These are phyloP conservation scores for Rhizophagus clarus DNA, from an alignment of 192 early-diverging fungal species.

Conservation along the genomic window DNA sequence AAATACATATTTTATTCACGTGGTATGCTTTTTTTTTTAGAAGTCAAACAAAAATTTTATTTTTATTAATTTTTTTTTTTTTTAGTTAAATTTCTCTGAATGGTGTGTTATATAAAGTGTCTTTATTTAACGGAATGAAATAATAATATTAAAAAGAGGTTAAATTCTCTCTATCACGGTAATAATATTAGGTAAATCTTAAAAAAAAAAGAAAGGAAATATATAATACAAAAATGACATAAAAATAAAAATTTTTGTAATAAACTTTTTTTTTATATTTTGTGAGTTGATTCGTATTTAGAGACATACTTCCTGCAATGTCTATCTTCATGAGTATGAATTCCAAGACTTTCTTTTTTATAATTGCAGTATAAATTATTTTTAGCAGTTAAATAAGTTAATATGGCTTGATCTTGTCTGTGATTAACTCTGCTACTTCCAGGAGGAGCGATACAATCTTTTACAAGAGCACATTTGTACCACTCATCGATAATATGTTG, in stretches of 20 bases:
- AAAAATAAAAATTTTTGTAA: not conserved
- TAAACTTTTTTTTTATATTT: no score
- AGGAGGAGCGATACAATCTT: constrained; percentile 56
- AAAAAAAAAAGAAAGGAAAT: no score
- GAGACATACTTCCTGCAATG: constrained; percentile 35
- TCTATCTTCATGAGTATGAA: constrained; percentile 37
- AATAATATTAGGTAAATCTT: no score
- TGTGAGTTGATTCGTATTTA: not conserved
- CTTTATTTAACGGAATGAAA: no score
- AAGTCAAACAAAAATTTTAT: no score
- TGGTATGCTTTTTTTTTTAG: no score
- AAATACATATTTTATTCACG: no score
- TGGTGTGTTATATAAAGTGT: no score
- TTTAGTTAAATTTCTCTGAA: no score
- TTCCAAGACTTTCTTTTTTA: constrained; percentile 30
- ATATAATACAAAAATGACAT: not conserved
- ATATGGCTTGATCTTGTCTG: constrained; percentile 48
- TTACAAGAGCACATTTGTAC: constrained; percentile 43
- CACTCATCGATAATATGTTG: constrained; percentile 47
- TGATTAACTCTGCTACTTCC: constrained; percentile 52
- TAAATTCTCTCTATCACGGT: no score
- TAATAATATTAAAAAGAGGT: no score
- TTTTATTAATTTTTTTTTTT: no score
- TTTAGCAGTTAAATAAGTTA: constrained; percentile 49
- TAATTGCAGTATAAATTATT: constrained; percentile 37